Evolutionary conservation across 441 rosid genomes (phyloP).

Genomic region (Populus tomentosa): DNA sequence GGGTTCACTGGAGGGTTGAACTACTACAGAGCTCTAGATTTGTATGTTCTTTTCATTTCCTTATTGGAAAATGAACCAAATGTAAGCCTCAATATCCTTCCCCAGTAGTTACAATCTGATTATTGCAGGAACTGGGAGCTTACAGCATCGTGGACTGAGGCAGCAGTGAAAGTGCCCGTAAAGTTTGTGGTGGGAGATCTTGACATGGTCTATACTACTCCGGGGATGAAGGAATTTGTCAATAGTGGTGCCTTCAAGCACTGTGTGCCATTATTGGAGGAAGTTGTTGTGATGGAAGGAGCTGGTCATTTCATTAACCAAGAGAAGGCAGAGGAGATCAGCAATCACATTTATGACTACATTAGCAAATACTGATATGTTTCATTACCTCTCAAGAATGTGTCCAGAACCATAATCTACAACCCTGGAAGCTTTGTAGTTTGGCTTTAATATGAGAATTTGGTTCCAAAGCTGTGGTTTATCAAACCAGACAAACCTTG

Average conservation of each 20-base stretch:
- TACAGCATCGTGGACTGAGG: slow-evolving; percentile 53
- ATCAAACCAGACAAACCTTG: background rate
- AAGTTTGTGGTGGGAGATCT: slow-evolving; percentile 52
- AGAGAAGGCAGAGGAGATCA: slow-evolving; percentile 56
- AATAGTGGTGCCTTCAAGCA: slow-evolving; percentile 39
- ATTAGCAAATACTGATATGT: slow-evolving; percentile 16
- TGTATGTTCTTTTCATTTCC: slow-evolving; percentile 30
- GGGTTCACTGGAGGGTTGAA: slow-evolving; percentile 69
- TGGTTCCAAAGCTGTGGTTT: background rate
- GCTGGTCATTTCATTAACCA: slow-evolving; percentile 61
- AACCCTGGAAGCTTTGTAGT: background rate
- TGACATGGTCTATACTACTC: slow-evolving; percentile 56
- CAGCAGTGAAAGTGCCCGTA: slow-evolving; percentile 45
- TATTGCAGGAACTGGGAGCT: slow-evolving; percentile 60
- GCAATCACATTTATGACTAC: slow-evolving; percentile 43
- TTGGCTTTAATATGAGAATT: background rate
- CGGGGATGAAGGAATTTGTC: slow-evolving; percentile 52
- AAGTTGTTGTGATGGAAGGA: slow-evolving; percentile 50
- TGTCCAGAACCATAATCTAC: no score
- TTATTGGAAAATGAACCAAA: background rate
- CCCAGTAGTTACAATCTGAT: background rate
- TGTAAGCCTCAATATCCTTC: background rate
- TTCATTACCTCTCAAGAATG: background rate
- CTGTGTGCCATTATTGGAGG: slow-evolving; percentile 47
- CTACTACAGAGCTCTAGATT: slow-evolving; percentile 70